Evolutionary conservation across 192 early-diverging fungal genomes (phyloP).

Genomic region (Thamnidium elegans): DNA sequence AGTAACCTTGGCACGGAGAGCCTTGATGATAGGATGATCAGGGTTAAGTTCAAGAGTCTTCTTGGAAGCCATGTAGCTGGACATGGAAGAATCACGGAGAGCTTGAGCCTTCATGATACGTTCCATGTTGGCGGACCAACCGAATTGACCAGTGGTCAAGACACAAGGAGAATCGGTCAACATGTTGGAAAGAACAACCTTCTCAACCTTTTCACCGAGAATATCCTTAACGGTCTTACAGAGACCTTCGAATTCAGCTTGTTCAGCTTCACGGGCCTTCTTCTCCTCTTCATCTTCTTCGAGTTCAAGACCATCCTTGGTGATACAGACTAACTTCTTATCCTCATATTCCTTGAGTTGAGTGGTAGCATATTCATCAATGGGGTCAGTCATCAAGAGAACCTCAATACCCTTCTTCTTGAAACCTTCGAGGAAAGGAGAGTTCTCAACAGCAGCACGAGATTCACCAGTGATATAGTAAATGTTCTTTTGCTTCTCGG

Average conservation of each 20-base stretch:
- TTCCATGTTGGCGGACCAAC: constrained; percentile 99
- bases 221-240: constrained; percentile 96
- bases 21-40: constrained; percentile 90
- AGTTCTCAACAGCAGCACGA: constrained; percentile 89
- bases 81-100: constrained; percentile 97
- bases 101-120: constrained; percentile 99
- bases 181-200: constrained; percentile 83
- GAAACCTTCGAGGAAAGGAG: constrained; percentile 97
- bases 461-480: constrained; percentile 99
- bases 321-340: constrained; percentile 97
- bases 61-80: constrained; percentile 99
- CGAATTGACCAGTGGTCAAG: constrained; percentile 97
- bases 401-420: constrained; percentile 99
- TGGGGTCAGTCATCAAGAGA: constrained; percentile 97
- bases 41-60: constrained; percentile 99
- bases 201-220: constrained; percentile 98
- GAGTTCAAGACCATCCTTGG: constrained; percentile 99
- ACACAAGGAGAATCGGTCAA: constrained; percentile 98
- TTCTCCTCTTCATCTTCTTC: constrained; percentile 99
- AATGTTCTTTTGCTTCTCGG: constrained; percentile 99
- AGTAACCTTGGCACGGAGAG: constrained; percentile 88
- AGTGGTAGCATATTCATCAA: constrained; percentile 98
- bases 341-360: constrained; percentile 99
- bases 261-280: constrained; percentile 90
- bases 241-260: constrained; percentile 85